Evolutionary conservation across 345 rosid species (phyloP).

Genomic region (Populus davidiana): DNA sequence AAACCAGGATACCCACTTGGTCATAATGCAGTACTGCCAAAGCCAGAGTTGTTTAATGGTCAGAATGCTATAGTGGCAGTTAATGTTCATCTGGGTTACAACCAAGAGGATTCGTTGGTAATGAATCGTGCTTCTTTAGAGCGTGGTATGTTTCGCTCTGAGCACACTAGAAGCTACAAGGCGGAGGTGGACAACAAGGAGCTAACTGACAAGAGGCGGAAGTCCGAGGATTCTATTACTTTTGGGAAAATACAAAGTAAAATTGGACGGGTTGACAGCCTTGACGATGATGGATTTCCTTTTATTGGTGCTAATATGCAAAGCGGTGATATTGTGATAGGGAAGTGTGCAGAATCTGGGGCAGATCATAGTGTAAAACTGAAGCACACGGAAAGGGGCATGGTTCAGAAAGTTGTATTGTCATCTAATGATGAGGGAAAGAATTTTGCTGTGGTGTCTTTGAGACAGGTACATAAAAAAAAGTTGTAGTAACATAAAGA

Average conservation of each 20-base stretch:
- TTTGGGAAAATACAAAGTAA: slow-evolving; percentile 73
- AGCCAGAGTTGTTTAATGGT: slow-evolving; percentile 69
- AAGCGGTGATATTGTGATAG: slow-evolving; percentile 84
- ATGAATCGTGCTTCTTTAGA: slow-evolving; percentile 90
- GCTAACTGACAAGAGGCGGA: slow-evolving; percentile 49
- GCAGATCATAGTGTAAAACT: slow-evolving; percentile 75
- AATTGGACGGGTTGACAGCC: slow-evolving; percentile 74
- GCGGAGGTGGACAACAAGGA: slow-evolving; percentile 85
- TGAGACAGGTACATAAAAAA: slow-evolving; percentile 59
- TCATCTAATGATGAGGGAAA: slow-evolving; percentile 96
- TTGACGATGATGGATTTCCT: slow-evolving; percentile 91
- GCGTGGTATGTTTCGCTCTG: slow-evolving; percentile 89
- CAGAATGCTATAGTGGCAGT: slow-evolving; percentile 95
- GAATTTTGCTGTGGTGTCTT: slow-evolving; percentile 77
- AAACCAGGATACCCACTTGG: slow-evolving; percentile 41
- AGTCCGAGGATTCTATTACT: slow-evolving; percentile 51
- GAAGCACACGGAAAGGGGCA: slow-evolving; percentile 88
- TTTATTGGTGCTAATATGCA: slow-evolving; percentile 75
- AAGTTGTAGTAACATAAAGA: no score
- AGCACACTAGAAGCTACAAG: slow-evolving; percentile 83
- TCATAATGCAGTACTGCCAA: slow-evolving; percentile 37
- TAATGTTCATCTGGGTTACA: slow-evolving; percentile 87
- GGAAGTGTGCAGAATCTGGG: slow-evolving; percentile 76
- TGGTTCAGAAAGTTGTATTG: slow-evolving; percentile 82
- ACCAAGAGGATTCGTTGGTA: slow-evolving; percentile 90